Percentiles rank a stretch among this genome's conserved stretches.
Evolutionary conservation across 1,284 basidiomycete species (phyloP).

Genomic region (Sporisorium sorghi): DNA sequence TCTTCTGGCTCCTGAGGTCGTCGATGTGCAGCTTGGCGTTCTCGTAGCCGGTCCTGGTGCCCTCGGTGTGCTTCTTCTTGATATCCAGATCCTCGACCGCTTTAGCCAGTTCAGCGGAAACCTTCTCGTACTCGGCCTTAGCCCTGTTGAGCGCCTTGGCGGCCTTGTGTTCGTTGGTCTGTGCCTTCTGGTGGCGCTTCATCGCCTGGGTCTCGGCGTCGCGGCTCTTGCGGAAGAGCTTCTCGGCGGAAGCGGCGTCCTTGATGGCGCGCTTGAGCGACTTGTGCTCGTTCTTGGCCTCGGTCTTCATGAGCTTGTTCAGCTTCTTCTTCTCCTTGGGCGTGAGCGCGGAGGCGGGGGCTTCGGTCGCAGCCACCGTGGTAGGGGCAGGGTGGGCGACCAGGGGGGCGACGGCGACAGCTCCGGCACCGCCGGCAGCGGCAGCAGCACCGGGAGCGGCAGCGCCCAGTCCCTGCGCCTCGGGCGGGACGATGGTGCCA

Average conservation of each 20-base stretch:
- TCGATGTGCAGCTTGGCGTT: slow-evolving; percentile 56
- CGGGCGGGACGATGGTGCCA: slow-evolving; percentile 14
- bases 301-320: slow-evolving; percentile 62
- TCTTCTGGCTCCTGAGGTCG: slow-evolving; percentile 54
- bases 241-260: slow-evolving; percentile 55
- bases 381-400: slow-evolving; percentile 31
- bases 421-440: slow-evolving; percentile 11
- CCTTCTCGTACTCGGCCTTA: slow-evolving; percentile 58
- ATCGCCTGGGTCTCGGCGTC: slow-evolving; percentile 58
- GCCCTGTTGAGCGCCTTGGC: slow-evolving; percentile 57
- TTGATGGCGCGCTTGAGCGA: slow-evolving; percentile 60
- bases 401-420: slow-evolving; percentile 11
- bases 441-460: slow-evolving; percentile 20
- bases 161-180: slow-evolving; percentile 60
- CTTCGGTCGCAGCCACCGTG: slow-evolving; percentile 21
- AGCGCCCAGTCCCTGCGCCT: background rate
- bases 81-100: slow-evolving; percentile 62
- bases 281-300: slow-evolving; percentile 63
- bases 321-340: slow-evolving; percentile 62
- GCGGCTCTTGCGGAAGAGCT: slow-evolving; percentile 59
- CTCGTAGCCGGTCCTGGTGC: slow-evolving; percentile 51
- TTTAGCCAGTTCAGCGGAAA: slow-evolving; percentile 53
- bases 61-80: slow-evolving; percentile 61
- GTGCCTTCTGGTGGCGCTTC: slow-evolving; percentile 60
- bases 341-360: slow-evolving; percentile 40